Evolutionary conservation across 2,329 filamentous ascomycete species (phyloP).

Genomic region (Mariannaea sp.): DNA sequence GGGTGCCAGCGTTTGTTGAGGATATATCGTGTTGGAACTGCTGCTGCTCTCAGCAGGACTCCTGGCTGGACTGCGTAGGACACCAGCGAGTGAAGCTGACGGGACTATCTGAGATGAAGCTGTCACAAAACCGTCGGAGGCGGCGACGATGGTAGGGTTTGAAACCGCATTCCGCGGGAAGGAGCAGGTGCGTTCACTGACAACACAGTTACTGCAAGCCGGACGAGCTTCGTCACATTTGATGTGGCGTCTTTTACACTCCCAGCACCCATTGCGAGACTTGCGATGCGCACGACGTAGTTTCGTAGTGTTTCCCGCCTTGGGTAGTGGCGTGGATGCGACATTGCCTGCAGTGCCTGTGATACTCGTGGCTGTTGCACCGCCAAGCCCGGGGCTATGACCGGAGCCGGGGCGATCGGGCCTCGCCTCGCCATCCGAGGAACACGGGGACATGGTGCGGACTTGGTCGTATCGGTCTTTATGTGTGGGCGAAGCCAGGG

Average conservation of each 20-base stretch:
- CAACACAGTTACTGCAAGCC: slow-evolving; percentile 47
- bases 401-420: slow-evolving; percentile 23
- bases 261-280: slow-evolving; percentile 47
- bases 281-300: slow-evolving; percentile 46
- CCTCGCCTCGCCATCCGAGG: slow-evolving; percentile 14
- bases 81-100: slow-evolving; percentile 9
- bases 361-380: slow-evolving; percentile 19
- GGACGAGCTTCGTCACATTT: slow-evolving; percentile 51
- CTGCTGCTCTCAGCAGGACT: slow-evolving; percentile 32
- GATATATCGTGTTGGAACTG: slow-evolving; percentile 20
- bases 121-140: slow-evolving; percentile 10
- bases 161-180: slow-evolving; percentile 35
- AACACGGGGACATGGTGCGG: slow-evolving; percentile 28
- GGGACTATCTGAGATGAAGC: slow-evolving; percentile 13
- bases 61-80: slow-evolving; percentile 21
- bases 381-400: slow-evolving; percentile 21
- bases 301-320: slow-evolving; percentile 28
- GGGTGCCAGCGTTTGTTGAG: slow-evolving; percentile 22
- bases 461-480: not conserved
- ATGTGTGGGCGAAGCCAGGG: not conserved
- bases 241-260: slow-evolving; percentile 49
- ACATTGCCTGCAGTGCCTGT: slow-evolving; percentile 14
- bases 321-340: slow-evolving; percentile 19
- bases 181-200: slow-evolving; percentile 44
- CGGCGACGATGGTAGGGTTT: not conserved